These are phyloP conservation scores for Phallus indusiatus DNA, from an alignment of 768 basidiomycete species.

Conservation along the genomic window DNA sequence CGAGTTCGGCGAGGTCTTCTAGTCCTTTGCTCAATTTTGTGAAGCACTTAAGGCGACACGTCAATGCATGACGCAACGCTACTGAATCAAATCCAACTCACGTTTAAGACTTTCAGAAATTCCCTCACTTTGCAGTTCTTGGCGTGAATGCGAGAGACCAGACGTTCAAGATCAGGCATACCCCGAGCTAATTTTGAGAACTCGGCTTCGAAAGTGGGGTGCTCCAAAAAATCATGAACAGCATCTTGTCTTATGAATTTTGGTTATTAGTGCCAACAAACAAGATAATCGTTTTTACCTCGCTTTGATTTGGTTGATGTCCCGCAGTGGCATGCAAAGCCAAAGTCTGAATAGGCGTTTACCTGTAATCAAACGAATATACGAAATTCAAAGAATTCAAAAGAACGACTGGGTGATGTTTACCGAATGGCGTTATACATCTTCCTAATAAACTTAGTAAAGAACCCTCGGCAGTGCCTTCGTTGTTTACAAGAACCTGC, in stretches of 20 bases:
- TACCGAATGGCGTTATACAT: conserved; percentile 89
- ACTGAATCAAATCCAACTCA: conserved; percentile 23
- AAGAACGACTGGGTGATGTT: conserved; percentile 15
- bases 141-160: conserved; percentile 92
- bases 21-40: conserved; percentile 63
- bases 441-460: conserved; percentile 71
- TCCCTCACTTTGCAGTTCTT: conserved; percentile 81
- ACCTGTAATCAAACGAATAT: conserved; percentile 32
- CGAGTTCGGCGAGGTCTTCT: conserved; percentile 46
- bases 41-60: conserved; percentile 47
- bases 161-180: conserved; percentile 85
- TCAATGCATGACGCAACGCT: not conserved
- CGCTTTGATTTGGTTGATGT: conserved; percentile 78
- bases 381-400: not conserved
- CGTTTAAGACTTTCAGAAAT: conserved; percentile 75
- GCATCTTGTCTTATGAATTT: conserved; percentile 66
- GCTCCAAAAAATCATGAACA: conserved; percentile 79
- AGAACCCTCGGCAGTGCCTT: conserved; percentile 89
- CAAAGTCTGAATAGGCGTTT: conserved; percentile 95
- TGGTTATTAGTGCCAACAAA: conserved; percentile 6
- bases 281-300: conserved; percentile 38
- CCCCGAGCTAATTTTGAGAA: conserved; percentile 74
- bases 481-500: conserved; percentile 81
- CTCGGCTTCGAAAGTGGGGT: conserved; percentile 64
- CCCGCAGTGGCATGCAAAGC: conserved; percentile 86